phyloP scores from a whole-genome alignment of 2,329 filamentous ascomycete genomes.

The Calonectria henricotiae region DNA sequence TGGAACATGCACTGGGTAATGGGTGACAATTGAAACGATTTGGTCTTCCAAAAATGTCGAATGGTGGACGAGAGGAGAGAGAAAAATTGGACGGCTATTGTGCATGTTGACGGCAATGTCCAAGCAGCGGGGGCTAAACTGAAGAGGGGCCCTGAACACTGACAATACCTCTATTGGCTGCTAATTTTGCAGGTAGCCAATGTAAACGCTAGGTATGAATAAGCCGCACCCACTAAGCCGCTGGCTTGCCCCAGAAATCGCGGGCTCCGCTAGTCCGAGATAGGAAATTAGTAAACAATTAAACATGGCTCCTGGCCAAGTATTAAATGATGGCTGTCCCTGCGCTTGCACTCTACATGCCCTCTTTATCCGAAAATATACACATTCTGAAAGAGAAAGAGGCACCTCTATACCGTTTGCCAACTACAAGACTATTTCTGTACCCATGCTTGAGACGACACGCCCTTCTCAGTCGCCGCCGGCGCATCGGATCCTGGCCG shows the following conservation, averaged over 20 bases:
- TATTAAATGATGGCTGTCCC: not conserved
- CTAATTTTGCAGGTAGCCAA: conserved; percentile 11
- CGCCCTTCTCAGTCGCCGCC: conserved; percentile 34
- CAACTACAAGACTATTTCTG: not conserved
- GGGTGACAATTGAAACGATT: conserved; percentile 48
- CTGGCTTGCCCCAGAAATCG: conserved; percentile 33
- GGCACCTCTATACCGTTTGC: not conserved
- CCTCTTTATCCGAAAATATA: not conserved
- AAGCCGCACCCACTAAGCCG: conserved; percentile 40
- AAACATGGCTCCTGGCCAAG: conserved; percentile 19
- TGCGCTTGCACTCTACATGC: not conserved
- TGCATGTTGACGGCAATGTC: conserved; percentile 51
- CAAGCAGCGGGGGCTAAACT: conserved; percentile 45
- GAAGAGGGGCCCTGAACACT: conserved; percentile 40
- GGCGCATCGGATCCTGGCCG: conserved; percentile 40
- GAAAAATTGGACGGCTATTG: conserved; percentile 54
- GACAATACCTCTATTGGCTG: conserved; percentile 37
- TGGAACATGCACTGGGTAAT: conserved; percentile 50
- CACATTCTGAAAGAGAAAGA: not conserved
- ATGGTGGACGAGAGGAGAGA: conserved; percentile 49
- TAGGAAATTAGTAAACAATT: conserved; percentile 56
- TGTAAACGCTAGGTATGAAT: conserved; percentile 43
- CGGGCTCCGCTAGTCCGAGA: conserved; percentile 49
- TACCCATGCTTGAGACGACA: conserved; percentile 24
- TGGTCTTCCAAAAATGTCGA: conserved; percentile 46